Evolutionary conservation across 257 asterid genomes (phyloP), one percentile per base, ranked within the genome.

Genomic region (Haberlea rhodopensis): DNA sequence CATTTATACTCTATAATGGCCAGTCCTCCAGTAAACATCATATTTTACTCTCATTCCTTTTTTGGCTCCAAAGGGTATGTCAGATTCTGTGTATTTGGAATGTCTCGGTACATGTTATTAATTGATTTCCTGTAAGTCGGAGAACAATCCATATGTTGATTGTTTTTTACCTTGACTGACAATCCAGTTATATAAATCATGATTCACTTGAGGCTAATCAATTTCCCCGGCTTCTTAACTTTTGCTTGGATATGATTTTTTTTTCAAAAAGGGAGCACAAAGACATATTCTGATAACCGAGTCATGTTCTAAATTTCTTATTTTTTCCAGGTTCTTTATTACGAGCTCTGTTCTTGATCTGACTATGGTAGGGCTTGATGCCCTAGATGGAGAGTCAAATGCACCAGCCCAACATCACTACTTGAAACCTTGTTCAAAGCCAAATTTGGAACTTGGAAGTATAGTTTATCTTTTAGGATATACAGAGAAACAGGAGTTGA

Each of bases 271-370:
- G 8, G 6, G 8, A 48, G 11, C 18, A 20, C 8, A 18, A 27
- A 25, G 4, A 5, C 15, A 51, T n/a, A 2, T 40, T 51, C 61
- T n/a, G 31, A 48, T 34, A 26, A 25, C 27, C 1, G 31, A 68
- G 58, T 25, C 1, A 19, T 61, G 59, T 54, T 46, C 73, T 68
- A 52, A 65, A 51, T 45, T 63, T 69, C 49, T 32, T 23, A 68
- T 40, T 62, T 68, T 22, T 75, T 70, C 20, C 95, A 92, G 99
- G 85, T 92, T 92, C 81, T 92, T 87, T 65, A 87, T 92, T 53
- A 89, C 99, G n/a, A 92, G 99, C 82, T 71, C 97, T 21, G 86
- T 92, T 72, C 96, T 89, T 70, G 99, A 92, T 81, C 88, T 92
- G 78, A 84, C 97, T 28, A 80, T 92, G 74, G 99, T 89, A 32